Percentiles rank a stretch among this genome's conserved stretches.
Evolutionary conservation across 139 green algal genomes (phyloP).

Genomic region (Edaphochlamys debaryana): DNA sequence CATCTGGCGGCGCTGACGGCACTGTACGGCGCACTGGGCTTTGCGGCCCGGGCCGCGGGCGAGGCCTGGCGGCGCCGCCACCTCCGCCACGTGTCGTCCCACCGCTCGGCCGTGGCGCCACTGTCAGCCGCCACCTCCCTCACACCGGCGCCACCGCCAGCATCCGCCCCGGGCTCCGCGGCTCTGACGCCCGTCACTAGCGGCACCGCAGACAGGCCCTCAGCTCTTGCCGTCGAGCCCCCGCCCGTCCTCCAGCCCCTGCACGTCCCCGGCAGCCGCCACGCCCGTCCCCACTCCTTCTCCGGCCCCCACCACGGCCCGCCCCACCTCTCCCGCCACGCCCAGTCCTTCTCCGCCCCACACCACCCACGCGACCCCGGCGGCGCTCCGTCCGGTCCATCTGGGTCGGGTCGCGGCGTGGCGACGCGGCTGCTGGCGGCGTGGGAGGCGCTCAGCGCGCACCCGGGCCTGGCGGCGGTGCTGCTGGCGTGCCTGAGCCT

Average conservation of each 20-base stretch:
- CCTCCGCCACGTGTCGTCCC: neutral
- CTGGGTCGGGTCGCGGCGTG: neutral
- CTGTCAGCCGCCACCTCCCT: too few relatives aligned
- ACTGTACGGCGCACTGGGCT: constrained; percentile 29
- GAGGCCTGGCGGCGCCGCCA: neutral
- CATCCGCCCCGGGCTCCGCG: too few relatives aligned
- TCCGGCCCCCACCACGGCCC: neutral
- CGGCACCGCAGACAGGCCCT: too few relatives aligned
- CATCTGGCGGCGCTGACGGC: constrained; percentile 11
- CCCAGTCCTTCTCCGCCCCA: neutral
- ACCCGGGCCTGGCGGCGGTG: constrained; percentile 36
- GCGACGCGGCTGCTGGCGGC: neutral
- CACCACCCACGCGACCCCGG: too few relatives aligned
- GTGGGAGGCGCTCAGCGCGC: neutral
- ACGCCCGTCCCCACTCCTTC: neutral
- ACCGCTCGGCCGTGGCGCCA: too few relatives aligned
- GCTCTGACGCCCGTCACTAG: too few relatives aligned
- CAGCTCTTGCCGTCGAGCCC: too few relatives aligned
- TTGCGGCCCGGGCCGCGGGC: neutral
- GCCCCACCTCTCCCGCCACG: neutral
- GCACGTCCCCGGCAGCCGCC: too few relatives aligned
- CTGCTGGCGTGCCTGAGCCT: constrained; percentile 47
- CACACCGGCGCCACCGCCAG: too few relatives aligned
- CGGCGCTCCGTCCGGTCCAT: too few relatives aligned
- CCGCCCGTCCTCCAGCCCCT: too few relatives aligned